Percentiles rank a stretch among this genome's conserved stretches.
These are phyloP conservation scores for Dipteronia sinensis DNA, from an alignment of 345 rosid species.

Conservation along the genomic window DNA sequence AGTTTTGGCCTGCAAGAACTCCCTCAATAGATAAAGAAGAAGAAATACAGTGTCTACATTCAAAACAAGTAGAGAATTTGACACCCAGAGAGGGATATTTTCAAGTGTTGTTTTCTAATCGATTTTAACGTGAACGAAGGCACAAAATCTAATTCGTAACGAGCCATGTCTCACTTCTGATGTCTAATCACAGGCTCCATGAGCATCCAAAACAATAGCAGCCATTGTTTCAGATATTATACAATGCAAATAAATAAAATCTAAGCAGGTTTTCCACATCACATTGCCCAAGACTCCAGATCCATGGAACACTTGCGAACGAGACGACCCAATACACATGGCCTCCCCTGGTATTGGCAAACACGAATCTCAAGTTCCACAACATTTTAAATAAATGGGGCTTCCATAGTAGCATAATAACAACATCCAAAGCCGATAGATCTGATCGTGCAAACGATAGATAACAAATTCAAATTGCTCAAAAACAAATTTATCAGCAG, in stretches of 20 bases:
- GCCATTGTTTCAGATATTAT: neutral
- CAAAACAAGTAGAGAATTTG: neutral
- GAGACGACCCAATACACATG: neutral
- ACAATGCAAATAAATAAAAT: neutral
- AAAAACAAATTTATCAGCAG: slow-evolving; percentile 19
- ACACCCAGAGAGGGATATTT: neutral
- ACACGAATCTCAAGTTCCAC: neutral
- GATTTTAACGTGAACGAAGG: neutral
- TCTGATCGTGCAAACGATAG: slow-evolving; percentile 18
- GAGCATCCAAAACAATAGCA: neutral
- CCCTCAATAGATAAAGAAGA: slow-evolving; percentile 1
- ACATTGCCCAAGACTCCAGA: too few species aligned
- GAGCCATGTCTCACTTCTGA: neutral
- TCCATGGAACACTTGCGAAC: neutral
- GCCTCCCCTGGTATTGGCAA: neutral
- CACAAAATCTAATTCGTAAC: neutral
- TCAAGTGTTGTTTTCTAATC: neutral
- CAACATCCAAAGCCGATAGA: slow-evolving; percentile 21
- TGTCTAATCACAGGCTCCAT: slow-evolving; percentile 4
- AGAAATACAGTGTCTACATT: neutral
- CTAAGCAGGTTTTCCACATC: neutral
- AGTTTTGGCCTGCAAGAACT: slow-evolving; percentile 29
- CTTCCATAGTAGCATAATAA: slow-evolving; percentile 1
- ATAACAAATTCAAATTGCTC: neutral
- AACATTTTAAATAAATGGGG: neutral